Percentiles rank a stretch among this genome's conserved stretches.
These are phyloP conservation scores for Lentinula sp. DNA, from an alignment of 768 basidiomycete species.

Conservation along the genomic window DNA sequence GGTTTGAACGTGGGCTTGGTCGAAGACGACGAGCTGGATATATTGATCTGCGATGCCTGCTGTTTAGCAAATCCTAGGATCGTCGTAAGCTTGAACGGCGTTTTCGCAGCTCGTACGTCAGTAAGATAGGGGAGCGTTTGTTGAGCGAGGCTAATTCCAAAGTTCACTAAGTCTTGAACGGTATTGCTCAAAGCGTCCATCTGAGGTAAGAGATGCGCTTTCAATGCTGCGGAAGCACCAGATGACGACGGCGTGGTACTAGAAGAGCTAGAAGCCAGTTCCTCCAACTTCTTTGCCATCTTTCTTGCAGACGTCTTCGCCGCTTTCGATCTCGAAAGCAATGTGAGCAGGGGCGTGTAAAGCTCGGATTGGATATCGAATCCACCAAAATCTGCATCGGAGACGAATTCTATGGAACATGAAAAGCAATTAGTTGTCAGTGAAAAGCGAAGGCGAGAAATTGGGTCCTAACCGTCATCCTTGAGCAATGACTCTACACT, in stretches of 20 bases:
- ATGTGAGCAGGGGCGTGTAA: slow-evolving; percentile 73
- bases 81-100: slow-evolving; percentile 67
- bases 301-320: slow-evolving; percentile 87
- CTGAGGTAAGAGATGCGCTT: slow-evolving; percentile 62
- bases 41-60: slow-evolving; percentile 64
- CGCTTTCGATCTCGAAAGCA: slow-evolving; percentile 77
- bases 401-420: neutral
- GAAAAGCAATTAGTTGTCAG: neutral
- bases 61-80: slow-evolving; percentile 70
- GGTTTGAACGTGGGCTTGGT: slow-evolving; percentile 65
- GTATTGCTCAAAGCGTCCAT: slow-evolving; percentile 66
- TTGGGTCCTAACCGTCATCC: slow-evolving; percentile 59
- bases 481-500: slow-evolving; percentile 64
- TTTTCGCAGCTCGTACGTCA: slow-evolving; percentile 73
- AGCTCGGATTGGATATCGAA: slow-evolving; percentile 71
- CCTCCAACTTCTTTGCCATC: slow-evolving; percentile 79
- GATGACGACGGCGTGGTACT: neutral
- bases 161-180: slow-evolving; percentile 80
- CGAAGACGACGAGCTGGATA: slow-evolving; percentile 54
- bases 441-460: neutral
- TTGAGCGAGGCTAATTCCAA: slow-evolving; percentile 91
- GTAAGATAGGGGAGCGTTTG: slow-evolving; percentile 80
- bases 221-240: slow-evolving; percentile 43
- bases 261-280: slow-evolving; percentile 58
- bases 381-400: slow-evolving; percentile 77